phyloP scores from a whole-genome alignment of 1,284 basidiomycete genomes.

The Hymenochaete sp. region DNA sequence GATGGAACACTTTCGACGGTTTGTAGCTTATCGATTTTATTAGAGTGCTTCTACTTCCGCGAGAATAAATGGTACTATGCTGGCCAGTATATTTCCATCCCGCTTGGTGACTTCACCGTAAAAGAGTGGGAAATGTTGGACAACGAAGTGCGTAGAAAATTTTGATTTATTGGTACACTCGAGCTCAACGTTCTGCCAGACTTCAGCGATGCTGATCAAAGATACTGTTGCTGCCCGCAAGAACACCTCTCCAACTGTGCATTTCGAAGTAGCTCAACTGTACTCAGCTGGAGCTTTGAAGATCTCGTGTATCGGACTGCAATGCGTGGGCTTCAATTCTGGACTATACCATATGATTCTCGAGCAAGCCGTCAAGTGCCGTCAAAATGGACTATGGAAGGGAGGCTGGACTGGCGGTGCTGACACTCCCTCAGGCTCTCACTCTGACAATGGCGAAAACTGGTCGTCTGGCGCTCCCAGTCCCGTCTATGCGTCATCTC shows the following conservation, averaged over 20 bases:
- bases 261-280: slow-evolving; percentile 62
- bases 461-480: neutral
- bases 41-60: slow-evolving; percentile 71
- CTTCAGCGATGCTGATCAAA: slow-evolving; percentile 52
- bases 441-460: slow-evolving; percentile 2
- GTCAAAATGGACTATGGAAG: slow-evolving; percentile 19
- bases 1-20: neutral
- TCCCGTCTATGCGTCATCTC: slow-evolving; percentile 5
- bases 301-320: slow-evolving; percentile 60
- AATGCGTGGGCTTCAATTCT: slow-evolving; percentile 64
- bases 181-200: slow-evolving; percentile 31
- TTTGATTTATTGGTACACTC: slow-evolving; percentile 1
- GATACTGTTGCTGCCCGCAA: slow-evolving; percentile 62
- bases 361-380: slow-evolving; percentile 52
- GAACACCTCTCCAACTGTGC: slow-evolving; percentile 65
- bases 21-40: neutral
- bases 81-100: slow-evolving; percentile 59
- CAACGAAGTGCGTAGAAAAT: slow-evolving; percentile 39
- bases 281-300: slow-evolving; percentile 63
- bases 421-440: slow-evolving; percentile 4
- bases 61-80: slow-evolving; percentile 75
- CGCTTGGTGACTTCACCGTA: slow-evolving; percentile 50
- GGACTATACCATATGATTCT: slow-evolving; percentile 50
- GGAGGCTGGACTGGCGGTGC: slow-evolving; percentile 10
- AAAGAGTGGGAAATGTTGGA: slow-evolving; percentile 63